phyloP scores from a whole-genome alignment of 129 eudicot genomes.

The Lonicera japonica region DNA sequence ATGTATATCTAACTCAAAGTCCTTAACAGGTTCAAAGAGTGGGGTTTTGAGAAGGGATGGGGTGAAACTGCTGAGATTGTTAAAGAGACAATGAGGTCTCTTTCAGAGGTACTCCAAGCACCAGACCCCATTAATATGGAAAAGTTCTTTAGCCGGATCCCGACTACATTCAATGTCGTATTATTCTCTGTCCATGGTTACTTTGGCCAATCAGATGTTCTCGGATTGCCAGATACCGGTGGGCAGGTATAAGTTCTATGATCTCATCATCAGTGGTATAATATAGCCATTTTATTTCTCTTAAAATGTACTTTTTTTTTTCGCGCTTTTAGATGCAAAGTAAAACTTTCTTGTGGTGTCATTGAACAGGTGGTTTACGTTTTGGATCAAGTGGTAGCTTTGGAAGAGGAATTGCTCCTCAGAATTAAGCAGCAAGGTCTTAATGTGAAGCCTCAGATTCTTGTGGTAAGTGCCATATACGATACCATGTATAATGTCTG shows the following conservation, averaged over 20 bases:
- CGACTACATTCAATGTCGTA: slow-evolving; percentile 68
- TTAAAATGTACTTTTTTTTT: neutral
- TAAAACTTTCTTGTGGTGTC: neutral
- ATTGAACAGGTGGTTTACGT: slow-evolving; percentile 78
- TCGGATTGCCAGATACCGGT: slow-evolving; percentile 97
- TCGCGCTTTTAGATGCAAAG: neutral
- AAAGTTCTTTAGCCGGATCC: slow-evolving; percentile 74
- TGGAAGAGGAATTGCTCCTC: slow-evolving; percentile 84
- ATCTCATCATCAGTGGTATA: neutral
- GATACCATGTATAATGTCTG: neutral
- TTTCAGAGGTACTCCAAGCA: slow-evolving; percentile 83
- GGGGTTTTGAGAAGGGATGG: slow-evolving; percentile 99
- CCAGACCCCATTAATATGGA: slow-evolving; percentile 82
- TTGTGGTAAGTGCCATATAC: slow-evolving; percentile 50
- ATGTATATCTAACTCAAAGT: neutral
- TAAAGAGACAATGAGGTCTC: slow-evolving; percentile 59
- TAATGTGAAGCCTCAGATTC: slow-evolving; percentile 82
- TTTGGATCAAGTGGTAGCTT: slow-evolving; percentile 92
- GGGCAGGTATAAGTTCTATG: slow-evolving; percentile 51
- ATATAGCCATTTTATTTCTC: neutral
- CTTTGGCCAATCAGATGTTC: slow-evolving; percentile 93
- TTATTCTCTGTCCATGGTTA: slow-evolving; percentile 92
- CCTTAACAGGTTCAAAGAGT: slow-evolving; percentile 68
- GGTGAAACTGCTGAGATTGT: slow-evolving; percentile 78
- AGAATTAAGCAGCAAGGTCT: slow-evolving; percentile 95